Conservation (phyloP, 202 grass and related monocot species). For the Eragrostis tef region DNA sequence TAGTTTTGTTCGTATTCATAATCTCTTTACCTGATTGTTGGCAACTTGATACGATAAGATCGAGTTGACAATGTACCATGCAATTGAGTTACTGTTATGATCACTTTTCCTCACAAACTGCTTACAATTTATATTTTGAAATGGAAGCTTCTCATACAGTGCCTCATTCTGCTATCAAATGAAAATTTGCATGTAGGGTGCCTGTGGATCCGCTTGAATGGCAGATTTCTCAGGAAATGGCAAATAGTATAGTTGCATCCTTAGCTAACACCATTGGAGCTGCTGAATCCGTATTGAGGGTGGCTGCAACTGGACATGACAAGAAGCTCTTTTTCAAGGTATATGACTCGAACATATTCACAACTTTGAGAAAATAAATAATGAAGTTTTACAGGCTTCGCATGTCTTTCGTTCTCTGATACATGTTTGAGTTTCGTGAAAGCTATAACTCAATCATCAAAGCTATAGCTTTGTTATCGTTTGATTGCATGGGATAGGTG, state of each 20-base stretch:
- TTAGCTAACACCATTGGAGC: slow-evolving; percentile 93
- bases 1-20: background rate
- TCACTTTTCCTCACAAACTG: background rate
- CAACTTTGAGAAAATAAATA: slow-evolving; percentile 11
- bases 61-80: background rate
- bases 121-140: background rate
- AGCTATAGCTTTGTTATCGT: background rate
- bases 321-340: slow-evolving; percentile 94
- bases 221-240: slow-evolving; percentile 94
- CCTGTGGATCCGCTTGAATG: slow-evolving; percentile 98
- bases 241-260: slow-evolving; percentile 86
- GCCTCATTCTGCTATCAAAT: slow-evolving; percentile 25
- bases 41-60: background rate
- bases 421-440: background rate
- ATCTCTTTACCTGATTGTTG: background rate
- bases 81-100: background rate
- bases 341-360: slow-evolving; percentile 17
- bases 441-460: background rate
- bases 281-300: slow-evolving; percentile 90
- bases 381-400: background rate
- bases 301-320: slow-evolving; percentile 94
- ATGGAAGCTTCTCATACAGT: background rate
- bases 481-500: background rate
- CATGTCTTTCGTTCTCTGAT: background rate
- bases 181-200: slow-evolving; percentile 61